phyloP scores from a whole-genome alignment of 495 filamentous ascomycete species.

The Echria macrotheca region DNA sequence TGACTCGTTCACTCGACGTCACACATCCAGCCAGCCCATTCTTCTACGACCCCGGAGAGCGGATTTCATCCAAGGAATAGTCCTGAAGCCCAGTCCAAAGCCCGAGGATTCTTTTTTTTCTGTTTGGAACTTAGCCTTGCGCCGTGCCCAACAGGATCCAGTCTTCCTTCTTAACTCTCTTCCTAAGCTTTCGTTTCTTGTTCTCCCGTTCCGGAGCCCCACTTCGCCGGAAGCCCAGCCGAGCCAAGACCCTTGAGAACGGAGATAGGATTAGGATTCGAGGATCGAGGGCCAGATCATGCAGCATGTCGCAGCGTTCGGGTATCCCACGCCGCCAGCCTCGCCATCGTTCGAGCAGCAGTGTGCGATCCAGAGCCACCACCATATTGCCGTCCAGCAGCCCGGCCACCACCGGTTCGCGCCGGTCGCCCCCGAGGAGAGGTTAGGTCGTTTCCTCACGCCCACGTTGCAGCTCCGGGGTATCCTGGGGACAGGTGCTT shows the following conservation, averaged over 20 bases:
- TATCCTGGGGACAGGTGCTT: constrained; percentile 89
- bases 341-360: constrained; percentile 45
- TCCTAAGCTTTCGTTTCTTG: constrained; percentile 10
- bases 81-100: constrained; percentile 11
- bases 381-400: constrained; percentile 30
- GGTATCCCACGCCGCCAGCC: constrained; percentile 49
- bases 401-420: constrained; percentile 35
- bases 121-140: not conserved
- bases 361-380: constrained; percentile 27
- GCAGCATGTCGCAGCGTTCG: constrained; percentile 50
- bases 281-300: constrained; percentile 36
- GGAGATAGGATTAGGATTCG: constrained; percentile 28
- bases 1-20: constrained; percentile 37
- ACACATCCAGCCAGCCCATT: constrained; percentile 6
- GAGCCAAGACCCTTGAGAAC: constrained; percentile 18
- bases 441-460: constrained; percentile 78
- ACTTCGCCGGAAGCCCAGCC: constrained; percentile 14
- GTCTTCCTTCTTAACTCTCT: constrained; percentile 19
- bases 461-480: constrained; percentile 74
- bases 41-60: constrained; percentile 14
- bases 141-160: constrained; percentile 4
- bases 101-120: constrained; percentile 4
- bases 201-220: constrained; percentile 12
- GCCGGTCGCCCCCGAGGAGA: constrained; percentile 65
- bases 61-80: constrained; percentile 5